Percentiles rank a stretch among this genome's conserved stretches.
phyloP scores from a whole-genome alignment of 192 early-diverging fungal genomes.

The Glomus cerebriforme region DNA sequence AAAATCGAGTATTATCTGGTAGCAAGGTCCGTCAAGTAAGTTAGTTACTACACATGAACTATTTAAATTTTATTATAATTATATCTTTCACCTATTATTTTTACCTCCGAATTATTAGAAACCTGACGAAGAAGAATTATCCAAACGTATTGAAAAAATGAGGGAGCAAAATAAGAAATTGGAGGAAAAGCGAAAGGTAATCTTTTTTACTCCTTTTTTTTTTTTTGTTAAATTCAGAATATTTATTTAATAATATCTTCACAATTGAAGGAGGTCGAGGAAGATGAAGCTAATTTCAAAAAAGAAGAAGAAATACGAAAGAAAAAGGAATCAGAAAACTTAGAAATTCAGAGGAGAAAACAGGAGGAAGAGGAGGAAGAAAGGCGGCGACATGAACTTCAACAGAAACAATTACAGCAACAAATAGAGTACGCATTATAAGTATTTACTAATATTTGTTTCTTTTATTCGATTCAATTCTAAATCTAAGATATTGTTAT shows the following conservation, averaged over 20 bases:
- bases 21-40: background rate
- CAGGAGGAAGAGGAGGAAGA: constrained; percentile 17
- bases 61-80: background rate
- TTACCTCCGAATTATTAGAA: background rate
- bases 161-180: constrained; percentile 7
- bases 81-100: background rate
- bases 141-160: constrained; percentile 4
- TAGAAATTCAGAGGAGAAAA: constrained; percentile 13
- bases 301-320: constrained; percentile 29
- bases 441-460: background rate
- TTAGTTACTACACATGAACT: background rate
- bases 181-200: constrained; percentile 15
- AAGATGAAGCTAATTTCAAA: constrained; percentile 15
- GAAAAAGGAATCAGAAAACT: constrained; percentile 24
- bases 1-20: constrained; percentile 16
- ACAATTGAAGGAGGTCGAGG: constrained; percentile 6
- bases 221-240: background rate
- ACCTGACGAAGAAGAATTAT: constrained; percentile 12
- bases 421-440: background rate
- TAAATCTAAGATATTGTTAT: background rate
- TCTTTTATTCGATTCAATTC: background rate
- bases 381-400: background rate
- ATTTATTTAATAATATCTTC: background rate
- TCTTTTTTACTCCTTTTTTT: background rate
- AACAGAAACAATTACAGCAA: constrained; percentile 11